Evolutionary conservation across 805 yeast genomes (phyloP).

Genomic region (Sugiyamaella lignohabitans): DNA sequence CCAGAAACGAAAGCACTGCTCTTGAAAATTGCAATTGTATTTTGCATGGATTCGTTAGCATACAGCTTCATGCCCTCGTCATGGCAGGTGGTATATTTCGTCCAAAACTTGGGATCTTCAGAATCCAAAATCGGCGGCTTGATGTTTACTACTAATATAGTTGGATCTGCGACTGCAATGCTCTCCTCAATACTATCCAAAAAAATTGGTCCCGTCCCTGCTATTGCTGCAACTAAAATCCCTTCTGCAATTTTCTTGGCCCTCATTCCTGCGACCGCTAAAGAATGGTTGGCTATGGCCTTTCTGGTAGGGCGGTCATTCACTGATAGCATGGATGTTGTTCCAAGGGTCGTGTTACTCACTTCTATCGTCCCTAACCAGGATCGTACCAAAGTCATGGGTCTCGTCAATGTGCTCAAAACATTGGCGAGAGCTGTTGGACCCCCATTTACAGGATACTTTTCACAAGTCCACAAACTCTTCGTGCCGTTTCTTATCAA

Average conservation of each 20-base stretch:
- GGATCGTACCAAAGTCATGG: slow-evolving; percentile 73
- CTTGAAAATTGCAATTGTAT: slow-evolving; percentile 30
- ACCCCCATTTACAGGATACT: slow-evolving; percentile 68
- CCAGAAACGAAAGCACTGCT: slow-evolving; percentile 1
- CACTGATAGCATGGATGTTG: slow-evolving; percentile 81
- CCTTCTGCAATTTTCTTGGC: slow-evolving; percentile 68
- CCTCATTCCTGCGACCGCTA: slow-evolving; percentile 43
- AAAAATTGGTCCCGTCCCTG: slow-evolving; percentile 67
- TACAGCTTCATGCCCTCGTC: slow-evolving; percentile 84
- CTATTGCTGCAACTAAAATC: slow-evolving; percentile 65
- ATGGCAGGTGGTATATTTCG: slow-evolving; percentile 82
- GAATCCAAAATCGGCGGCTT: slow-evolving; percentile 57
- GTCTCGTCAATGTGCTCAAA: slow-evolving; percentile 78
- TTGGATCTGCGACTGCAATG: slow-evolving; percentile 62
- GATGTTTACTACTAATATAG: slow-evolving; percentile 54
- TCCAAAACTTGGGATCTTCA: slow-evolving; percentile 45
- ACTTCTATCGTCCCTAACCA: slow-evolving; percentile 56
- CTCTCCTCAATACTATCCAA: slow-evolving; percentile 71
- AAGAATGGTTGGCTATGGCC: slow-evolving; percentile 40
- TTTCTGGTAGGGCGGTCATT: slow-evolving; percentile 51
- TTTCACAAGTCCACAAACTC: slow-evolving; percentile 43
- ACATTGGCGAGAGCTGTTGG: slow-evolving; percentile 81
- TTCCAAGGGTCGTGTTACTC: slow-evolving; percentile 77
- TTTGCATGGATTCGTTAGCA: slow-evolving; percentile 83
- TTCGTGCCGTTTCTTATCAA: slow-evolving; percentile 30